Evolutionary conservation across 768 basidiomycete genomes (phyloP), one percentile per base, ranked within the genome.

Genomic region (Boletellus emodensis): DNA sequence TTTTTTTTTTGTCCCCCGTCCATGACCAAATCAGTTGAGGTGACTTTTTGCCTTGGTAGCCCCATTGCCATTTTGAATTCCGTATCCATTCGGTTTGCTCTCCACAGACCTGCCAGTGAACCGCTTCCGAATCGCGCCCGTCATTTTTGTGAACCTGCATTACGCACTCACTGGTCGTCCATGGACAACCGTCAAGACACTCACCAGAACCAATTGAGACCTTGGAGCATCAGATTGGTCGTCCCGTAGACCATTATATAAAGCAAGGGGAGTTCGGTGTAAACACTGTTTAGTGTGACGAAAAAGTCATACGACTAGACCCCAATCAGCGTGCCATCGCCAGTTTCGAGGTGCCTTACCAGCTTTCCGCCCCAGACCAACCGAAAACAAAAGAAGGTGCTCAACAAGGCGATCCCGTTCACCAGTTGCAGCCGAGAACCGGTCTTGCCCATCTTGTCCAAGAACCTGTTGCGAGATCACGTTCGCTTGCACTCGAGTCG

Each of bases 151-250:
- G 67, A 90, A 84, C 88, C 88, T 64, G 32, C 18, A 15, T 30
- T 17, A 40, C 13, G 3, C 32, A 45, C 17, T 46, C 47, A 49
- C 40, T 12, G n/a, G 43, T 10, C 43, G 6, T n/a, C 14, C 33
- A 44, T 18, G 12, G 41, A 14, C 46, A 33, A 11, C 24, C 36
- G 18, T 26, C 37, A 34, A 33, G 14, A 30, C n/a, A 67, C 78
- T n/a, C 41, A 90, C 89, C 90, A 92, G 59, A 84, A 75, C 76
- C 83, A 83, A 66, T 94, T 94, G 20, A 94, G 72, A 4, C 74
- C 72, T 58, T 90, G 84, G 10, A 94, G 72, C 32, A 82, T 60
- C 32, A 87, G 49, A 60, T 89, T 90, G 15, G 83, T 86, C 5
- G 62, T 38, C 2, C 77, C 75, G 49, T 81, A 85, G 18, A 81